Percentiles rank a stretch among this genome's conserved stretches.
Evolutionary conservation across 176 grass and related monocot genomes (phyloP).

Genomic region (Tillandsia fasciculata): DNA sequence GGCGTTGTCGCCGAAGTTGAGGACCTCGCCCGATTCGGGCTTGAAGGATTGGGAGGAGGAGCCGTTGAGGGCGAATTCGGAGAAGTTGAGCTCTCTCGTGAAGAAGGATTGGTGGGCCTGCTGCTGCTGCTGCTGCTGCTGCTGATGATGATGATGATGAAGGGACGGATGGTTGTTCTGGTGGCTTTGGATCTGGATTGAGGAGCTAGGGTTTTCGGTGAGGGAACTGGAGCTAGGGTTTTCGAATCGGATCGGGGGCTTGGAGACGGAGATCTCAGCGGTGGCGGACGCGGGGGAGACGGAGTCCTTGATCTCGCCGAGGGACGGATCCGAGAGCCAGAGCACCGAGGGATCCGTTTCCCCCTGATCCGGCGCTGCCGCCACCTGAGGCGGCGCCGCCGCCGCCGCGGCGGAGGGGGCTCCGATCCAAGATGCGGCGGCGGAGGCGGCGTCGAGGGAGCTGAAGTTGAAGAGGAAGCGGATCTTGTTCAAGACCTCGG

Average conservation of each 20-base stretch:
- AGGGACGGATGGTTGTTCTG: slow-evolving; percentile 12
- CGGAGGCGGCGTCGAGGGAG: slow-evolving; percentile 9
- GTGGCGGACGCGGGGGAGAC: slow-evolving; percentile 18
- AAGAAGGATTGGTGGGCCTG: slow-evolving; percentile 30
- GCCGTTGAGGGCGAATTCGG: slow-evolving; percentile 51
- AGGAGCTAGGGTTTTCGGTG: slow-evolving; percentile 63
- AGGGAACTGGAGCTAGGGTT: slow-evolving; percentile 70
- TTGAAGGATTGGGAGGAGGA: slow-evolving; percentile 48
- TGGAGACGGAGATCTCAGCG: slow-evolving; percentile 63
- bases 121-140: slow-evolving; percentile 7
- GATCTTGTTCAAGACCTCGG: slow-evolving; percentile 51
- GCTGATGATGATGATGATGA: slow-evolving; percentile 21
- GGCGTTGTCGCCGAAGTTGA: slow-evolving; percentile 48
- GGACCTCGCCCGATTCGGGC: slow-evolving; percentile 72
- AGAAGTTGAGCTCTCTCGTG: slow-evolving; percentile 77
- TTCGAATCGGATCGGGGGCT: slow-evolving; percentile 70
- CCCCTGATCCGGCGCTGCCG: slow-evolving; percentile 18
- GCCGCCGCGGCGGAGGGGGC: slow-evolving; percentile 2
- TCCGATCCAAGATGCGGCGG: slow-evolving; percentile 2
- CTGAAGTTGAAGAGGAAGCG: slow-evolving; percentile 52
- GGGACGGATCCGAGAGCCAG: slow-evolving; percentile 65
- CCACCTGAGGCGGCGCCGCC: slow-evolving; percentile 1
- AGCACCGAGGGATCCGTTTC: slow-evolving; percentile 80
- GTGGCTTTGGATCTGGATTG: slow-evolving; percentile 22
- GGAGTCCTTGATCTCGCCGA: slow-evolving; percentile 62